These are phyloP conservation scores for Backusella australiensis DNA, from an alignment of 192 early-diverging fungal species.

Conservation along the genomic window DNA sequence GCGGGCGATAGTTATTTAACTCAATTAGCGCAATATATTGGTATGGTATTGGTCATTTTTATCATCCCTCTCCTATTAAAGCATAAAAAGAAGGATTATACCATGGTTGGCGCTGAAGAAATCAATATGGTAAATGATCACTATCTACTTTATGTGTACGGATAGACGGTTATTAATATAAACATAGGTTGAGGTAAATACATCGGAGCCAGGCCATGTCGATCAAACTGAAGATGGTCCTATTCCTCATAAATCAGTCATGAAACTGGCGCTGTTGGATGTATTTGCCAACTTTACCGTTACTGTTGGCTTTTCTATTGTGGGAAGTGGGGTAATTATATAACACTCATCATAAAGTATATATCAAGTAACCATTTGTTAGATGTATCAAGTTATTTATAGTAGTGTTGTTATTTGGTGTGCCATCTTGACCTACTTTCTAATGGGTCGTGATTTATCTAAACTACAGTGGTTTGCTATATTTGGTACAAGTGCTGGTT, in stretches of 20 bases:
- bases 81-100: slow-evolving; percentile 18
- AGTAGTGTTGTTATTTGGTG: slow-evolving; percentile 64
- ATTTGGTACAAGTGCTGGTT: slow-evolving; percentile 49
- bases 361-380: neutral
- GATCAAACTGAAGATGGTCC: slow-evolving; percentile 29
- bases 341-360: neutral
- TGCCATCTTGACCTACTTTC: slow-evolving; percentile 53
- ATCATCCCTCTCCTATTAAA: slow-evolving; percentile 31
- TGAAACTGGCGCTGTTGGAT: slow-evolving; percentile 44
- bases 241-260: slow-evolving; percentile 29
- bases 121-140: slow-evolving; percentile 1
- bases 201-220: slow-evolving; percentile 15
- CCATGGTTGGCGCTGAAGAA: neutral
- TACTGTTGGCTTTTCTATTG: slow-evolving; percentile 54
- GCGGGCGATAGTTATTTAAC: slow-evolving; percentile 35
- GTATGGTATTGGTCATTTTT: slow-evolving; percentile 39
- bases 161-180: neutral
- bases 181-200: slow-evolving; percentile 19
- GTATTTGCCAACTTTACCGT: slow-evolving; percentile 52
- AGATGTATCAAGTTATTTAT: slow-evolving; percentile 67
- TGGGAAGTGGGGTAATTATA: slow-evolving; percentile 55
- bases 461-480: slow-evolving; percentile 52
- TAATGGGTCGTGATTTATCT: slow-evolving; percentile 47
- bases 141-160: too few species aligned
- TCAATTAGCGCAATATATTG: slow-evolving; percentile 33